Conservation (phyloP, 768 basidiomycete species). For the Amanita inopinata region DNA sequence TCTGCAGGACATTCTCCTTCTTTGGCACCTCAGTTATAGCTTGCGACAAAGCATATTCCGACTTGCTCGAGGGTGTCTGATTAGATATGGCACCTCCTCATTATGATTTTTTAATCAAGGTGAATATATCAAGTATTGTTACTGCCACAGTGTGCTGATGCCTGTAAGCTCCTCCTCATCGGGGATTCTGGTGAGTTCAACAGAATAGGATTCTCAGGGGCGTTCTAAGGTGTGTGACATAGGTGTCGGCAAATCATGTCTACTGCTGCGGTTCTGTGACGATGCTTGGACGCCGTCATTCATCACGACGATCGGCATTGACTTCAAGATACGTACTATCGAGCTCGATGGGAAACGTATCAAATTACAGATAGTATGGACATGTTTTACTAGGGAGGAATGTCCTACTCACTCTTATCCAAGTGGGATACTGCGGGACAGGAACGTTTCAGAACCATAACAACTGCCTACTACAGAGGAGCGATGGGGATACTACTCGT, state of each 20-base stretch:
- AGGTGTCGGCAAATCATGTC: constrained; percentile 96
- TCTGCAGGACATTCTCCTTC: too few species aligned
- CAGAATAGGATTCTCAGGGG: background rate
- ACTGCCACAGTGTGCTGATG: constrained; percentile 4
- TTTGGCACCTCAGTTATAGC: background rate
- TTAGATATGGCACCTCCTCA: constrained; percentile 87
- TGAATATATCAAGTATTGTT: constrained; percentile 19
- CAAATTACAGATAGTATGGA: constrained; percentile 91
- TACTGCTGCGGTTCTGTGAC: constrained; percentile 95
- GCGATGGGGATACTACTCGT: constrained; percentile 98
- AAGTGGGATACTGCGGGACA: constrained; percentile 99
- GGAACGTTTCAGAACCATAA: constrained; percentile 97
- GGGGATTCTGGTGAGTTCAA: constrained; percentile 76
- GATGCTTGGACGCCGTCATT: constrained; percentile 99
- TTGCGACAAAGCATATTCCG: background rate
- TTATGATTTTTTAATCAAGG: constrained; percentile 97
- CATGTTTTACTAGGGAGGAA: background rate
- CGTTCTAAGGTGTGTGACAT: constrained; percentile 2
- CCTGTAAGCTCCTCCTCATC: constrained; percentile 75
- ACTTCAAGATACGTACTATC: constrained; percentile 99
- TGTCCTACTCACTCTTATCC: constrained; percentile 9
- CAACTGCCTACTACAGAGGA: constrained; percentile 97
- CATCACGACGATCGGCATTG: constrained; percentile 98
- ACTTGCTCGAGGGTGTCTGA: constrained; percentile 1
- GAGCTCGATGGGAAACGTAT: constrained; percentile 97